A percentile compares a stretch with the other conserved stretches of the same genome.
These are phyloP conservation scores for Solanum stenotomum DNA, from an alignment of 257 asterid species.

Conservation along the genomic window DNA sequence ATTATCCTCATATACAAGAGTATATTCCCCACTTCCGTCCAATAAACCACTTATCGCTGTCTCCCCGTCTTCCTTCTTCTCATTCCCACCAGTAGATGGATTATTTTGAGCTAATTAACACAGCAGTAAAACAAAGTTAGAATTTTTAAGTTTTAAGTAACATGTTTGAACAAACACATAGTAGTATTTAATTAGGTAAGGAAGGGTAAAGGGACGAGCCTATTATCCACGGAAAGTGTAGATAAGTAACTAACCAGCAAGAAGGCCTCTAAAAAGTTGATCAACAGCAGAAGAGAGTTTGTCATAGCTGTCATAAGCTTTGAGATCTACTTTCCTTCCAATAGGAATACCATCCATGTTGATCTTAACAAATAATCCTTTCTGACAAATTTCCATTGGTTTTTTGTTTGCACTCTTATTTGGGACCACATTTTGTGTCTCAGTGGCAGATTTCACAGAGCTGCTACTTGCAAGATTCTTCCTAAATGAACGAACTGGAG, in stretches of 20 bases:
- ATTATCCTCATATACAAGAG: conserved; percentile 92
- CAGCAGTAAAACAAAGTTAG: background rate
- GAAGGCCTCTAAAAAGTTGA: conserved; percentile 81
- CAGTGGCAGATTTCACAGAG: conserved; percentile 33
- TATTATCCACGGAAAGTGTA: background rate
- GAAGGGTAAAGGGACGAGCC: background rate
- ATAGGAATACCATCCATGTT: conserved; percentile 96
- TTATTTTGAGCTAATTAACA: conserved; percentile 51
- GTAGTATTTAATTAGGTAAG: background rate
- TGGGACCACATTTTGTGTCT: conserved; percentile 21
- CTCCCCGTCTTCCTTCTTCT: conserved; percentile 30
- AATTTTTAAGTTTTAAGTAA: background rate
- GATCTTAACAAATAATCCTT: conserved; percentile 72
- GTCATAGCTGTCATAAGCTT: conserved; percentile 59
- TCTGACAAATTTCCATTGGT: conserved; percentile 23
- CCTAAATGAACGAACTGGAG: conserved; percentile 77
- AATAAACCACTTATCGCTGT: conserved; percentile 46
- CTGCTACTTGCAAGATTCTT: conserved; percentile 52
- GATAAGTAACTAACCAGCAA: conserved; percentile 45
- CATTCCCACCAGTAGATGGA: conserved; percentile 21
- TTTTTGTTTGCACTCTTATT: conserved; percentile 24
- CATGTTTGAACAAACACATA: background rate
- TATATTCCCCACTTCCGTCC: conserved; percentile 88
- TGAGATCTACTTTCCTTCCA: conserved; percentile 87
- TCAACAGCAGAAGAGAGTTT: conserved; percentile 70